Percentiles rank a stretch among this genome's conserved stretches.
phyloP scores from a whole-genome alignment of 345 rosid genomes.

The Reutealis trisperma region DNA sequence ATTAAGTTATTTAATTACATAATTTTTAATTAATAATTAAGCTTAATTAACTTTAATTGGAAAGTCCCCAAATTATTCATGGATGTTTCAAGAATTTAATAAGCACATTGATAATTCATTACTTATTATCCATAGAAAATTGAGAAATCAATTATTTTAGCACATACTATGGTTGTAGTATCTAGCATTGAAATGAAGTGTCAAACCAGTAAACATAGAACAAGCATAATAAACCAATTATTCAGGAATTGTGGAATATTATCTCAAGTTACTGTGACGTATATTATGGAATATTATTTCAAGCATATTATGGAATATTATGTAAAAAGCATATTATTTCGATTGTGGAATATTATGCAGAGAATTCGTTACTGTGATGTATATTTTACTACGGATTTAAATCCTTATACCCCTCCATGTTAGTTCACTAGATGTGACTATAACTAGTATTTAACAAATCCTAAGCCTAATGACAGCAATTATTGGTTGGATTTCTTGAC shows the following conservation, averaged over 20 bases:
- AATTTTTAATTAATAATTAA: no score
- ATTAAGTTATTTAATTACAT: no score
- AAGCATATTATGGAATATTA: no score
- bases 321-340: no score
- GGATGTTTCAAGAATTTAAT: no score
- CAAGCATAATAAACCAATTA: not conserved
- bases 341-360: no score
- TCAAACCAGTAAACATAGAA: not conserved
- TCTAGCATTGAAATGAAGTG: not conserved
- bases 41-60: no score
- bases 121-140: not conserved
- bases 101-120: not conserved
- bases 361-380: not conserved
- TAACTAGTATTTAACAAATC: not conserved
- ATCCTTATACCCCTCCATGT: not conserved
- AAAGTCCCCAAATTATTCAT: no score
- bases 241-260: not conserved
- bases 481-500: no score
- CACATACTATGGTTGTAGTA: not conserved
- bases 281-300: not conserved
- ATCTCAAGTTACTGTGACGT: not conserved
- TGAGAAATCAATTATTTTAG: not conserved
- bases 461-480: no score
- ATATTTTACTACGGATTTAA: not conserved
- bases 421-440: not conserved